phyloP scores from a whole-genome alignment of 2,329 filamentous ascomycete species.

The Phaeoacremonium minimum region DNA sequence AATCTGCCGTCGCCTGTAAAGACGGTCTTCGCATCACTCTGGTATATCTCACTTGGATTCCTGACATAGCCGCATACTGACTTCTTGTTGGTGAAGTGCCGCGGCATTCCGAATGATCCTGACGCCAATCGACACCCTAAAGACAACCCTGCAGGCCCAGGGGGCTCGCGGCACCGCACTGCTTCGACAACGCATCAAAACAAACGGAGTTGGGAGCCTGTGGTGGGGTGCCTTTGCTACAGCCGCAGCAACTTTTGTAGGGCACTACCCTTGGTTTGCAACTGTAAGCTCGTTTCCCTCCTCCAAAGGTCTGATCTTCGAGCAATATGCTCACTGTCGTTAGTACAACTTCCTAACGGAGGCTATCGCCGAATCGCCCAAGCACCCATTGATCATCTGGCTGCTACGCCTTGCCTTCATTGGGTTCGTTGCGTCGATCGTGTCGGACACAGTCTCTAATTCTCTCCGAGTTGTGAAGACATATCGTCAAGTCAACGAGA shows the following conservation, averaged over 20 bases:
- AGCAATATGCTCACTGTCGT: not conserved
- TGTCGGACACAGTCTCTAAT: slow-evolving; percentile 42
- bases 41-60: slow-evolving; percentile 15
- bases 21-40: slow-evolving; percentile 42
- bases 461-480: slow-evolving; percentile 43
- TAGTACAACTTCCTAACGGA: slow-evolving; percentile 39
- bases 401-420: slow-evolving; percentile 36
- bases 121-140: slow-evolving; percentile 44
- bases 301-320: not conserved
- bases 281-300: slow-evolving; percentile 23
- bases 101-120: slow-evolving; percentile 41
- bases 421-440: slow-evolving; percentile 37
- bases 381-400: slow-evolving; percentile 33
- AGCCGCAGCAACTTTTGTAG: slow-evolving; percentile 42
- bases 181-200: slow-evolving; percentile 37
- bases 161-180: slow-evolving; percentile 35
- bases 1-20: slow-evolving; percentile 35
- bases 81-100: slow-evolving; percentile 21
- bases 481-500: slow-evolving; percentile 44
- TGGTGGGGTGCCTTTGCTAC: slow-evolving; percentile 47
- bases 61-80: not conserved
- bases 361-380: slow-evolving; percentile 32
- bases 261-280: slow-evolving; percentile 46
- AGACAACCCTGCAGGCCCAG: slow-evolving; percentile 44
- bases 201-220: slow-evolving; percentile 36